Percentiles rank a stretch among this genome's conserved stretches.
Evolutionary conservation across 257 asterid genomes (phyloP).

Genomic region (Osmanthus fragrans): DNA sequence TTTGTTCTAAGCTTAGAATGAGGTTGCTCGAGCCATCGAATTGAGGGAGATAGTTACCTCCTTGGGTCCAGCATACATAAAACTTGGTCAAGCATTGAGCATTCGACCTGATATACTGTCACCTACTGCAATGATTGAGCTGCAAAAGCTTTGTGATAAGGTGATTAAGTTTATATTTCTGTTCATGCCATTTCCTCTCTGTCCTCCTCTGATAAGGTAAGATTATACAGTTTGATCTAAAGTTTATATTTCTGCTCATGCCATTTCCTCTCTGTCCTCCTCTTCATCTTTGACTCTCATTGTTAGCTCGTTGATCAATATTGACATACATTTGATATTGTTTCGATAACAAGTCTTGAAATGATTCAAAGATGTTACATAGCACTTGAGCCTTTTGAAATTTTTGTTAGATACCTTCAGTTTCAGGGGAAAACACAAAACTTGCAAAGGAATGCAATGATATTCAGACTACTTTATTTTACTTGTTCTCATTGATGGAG

Average conservation of each 20-base stretch:
- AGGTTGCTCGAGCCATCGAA: conserved; percentile 95
- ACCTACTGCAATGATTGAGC: conserved; percentile 88
- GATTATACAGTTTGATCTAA: not conserved
- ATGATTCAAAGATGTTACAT: not conserved
- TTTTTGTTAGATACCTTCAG: not conserved
- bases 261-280: not conserved
- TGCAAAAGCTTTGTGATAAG: conserved; percentile 99
- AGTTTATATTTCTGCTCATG: conserved; percentile 12
- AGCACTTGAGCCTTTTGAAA: not conserved
- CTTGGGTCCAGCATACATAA: conserved; percentile 97
- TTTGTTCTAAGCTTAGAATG: conserved; percentile 57
- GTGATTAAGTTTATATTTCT: conserved; percentile 39
- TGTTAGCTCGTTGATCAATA: not conserved
- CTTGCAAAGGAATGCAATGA: not conserved
- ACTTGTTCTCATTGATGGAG: not conserved
- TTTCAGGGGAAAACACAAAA: not conserved
- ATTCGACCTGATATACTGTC: conserved; percentile 96
- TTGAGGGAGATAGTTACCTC: conserved; percentile 96
- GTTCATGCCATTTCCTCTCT: not conserved
- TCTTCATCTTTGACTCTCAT: not conserved
- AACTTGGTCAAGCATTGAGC: conserved; percentile 99
- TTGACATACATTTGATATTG: not conserved
- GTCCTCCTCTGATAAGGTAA: not conserved
- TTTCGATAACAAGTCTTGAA: not conserved
- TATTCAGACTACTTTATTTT: not conserved